Evolutionary conservation across 2,329 filamentous ascomycete genomes (phyloP), one percentile per base, ranked within the genome.

Genomic region (Fulvia fulva): DNA sequence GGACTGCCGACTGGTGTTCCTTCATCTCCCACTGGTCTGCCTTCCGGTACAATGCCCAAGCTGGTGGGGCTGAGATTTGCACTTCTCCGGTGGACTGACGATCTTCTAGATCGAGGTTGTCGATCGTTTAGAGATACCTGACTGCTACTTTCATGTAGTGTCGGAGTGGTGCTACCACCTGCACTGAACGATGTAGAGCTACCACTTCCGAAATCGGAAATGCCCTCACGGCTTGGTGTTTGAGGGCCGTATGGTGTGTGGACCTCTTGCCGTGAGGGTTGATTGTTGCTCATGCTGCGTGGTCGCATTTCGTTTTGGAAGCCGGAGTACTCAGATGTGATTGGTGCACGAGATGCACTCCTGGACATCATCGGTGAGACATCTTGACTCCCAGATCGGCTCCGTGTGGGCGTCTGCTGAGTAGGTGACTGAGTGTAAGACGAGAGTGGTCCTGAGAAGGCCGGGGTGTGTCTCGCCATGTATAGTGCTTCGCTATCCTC

Each of bases 201-300:
- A 30, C 32, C 26, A 19, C n/a, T 26, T n/a, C 47, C 47, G 22
- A 50, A 50, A 11, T 50, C 11, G 12, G 32, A 50, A 5, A 11
- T 30, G 22, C 47, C 47, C 19, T 50, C 47, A 4, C 26, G 25
- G 11, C 25, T 50, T 21, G 47, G 47, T 11, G 47, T 50, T 19
- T 50, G 47, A 28, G 47, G 47, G n/a, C 47, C 47, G n/a, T 50
- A 50, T 12, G 47, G 47, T 16, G 47, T 50, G n/a, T 32, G 9
- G 23, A 50, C 11, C 26, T 50, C 2, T 28, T 14, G n/a, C 30
- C 7, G 25, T 5, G 23, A 11, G 2, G n/a, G 7, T 19, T 50
- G 47, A 9, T 32, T n/a, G 26, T 50, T 50, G 26, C 47, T 50
- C 47, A 32, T 28, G 26, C 11, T 30, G 25, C 47, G 47, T 11